Conservation (phyloP, 2,329 filamentous ascomycete species). For the Phoma sp. region DNA sequence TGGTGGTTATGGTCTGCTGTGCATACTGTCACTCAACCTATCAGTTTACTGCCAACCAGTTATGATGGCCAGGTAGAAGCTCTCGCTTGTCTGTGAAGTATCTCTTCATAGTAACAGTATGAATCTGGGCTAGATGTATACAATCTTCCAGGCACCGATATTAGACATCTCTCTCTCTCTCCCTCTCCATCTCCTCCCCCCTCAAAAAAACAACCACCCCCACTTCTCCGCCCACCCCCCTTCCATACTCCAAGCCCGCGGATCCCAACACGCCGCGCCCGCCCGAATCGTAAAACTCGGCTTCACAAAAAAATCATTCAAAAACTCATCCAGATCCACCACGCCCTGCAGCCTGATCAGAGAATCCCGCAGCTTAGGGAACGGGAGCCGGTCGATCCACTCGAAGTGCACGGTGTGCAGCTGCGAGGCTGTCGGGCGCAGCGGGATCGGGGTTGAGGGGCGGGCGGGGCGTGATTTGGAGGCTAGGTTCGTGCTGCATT, state of each 20-base stretch:
- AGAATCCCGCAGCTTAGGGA: constrained; percentile 50
- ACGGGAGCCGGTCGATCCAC: constrained; percentile 53
- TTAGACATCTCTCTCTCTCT: neutral
- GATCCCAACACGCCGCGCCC: constrained; percentile 42
- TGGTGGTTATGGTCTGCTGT: too few relatives aligned
- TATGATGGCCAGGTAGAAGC: too few relatives aligned
- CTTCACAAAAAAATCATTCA: constrained; percentile 43
- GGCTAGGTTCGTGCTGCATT: neutral
- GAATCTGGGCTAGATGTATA: too few relatives aligned
- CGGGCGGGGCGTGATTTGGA: neutral
- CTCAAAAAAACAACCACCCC: constrained; percentile 36
- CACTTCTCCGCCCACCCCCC: constrained; percentile 46
- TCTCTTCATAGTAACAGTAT: too few relatives aligned
- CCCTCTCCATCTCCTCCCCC: neutral
- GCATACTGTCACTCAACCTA: too few relatives aligned
- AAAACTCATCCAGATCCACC: constrained; percentile 49
- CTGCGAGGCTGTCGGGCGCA: constrained; percentile 48
- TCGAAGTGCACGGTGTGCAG: constrained; percentile 42
- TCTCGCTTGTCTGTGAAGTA: too few relatives aligned
- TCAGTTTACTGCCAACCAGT: too few relatives aligned
- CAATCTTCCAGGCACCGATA: neutral
- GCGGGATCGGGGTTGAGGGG: constrained; percentile 19
- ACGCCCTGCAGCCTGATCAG: constrained; percentile 41
- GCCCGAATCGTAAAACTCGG: constrained; percentile 42
- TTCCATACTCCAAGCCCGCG: constrained; percentile 44